Percentiles rank a stretch among this genome's conserved stretches.
Conservation (phyloP, 495 filamentous ascomycete genomes). For the Xylaria cubensis region DNA sequence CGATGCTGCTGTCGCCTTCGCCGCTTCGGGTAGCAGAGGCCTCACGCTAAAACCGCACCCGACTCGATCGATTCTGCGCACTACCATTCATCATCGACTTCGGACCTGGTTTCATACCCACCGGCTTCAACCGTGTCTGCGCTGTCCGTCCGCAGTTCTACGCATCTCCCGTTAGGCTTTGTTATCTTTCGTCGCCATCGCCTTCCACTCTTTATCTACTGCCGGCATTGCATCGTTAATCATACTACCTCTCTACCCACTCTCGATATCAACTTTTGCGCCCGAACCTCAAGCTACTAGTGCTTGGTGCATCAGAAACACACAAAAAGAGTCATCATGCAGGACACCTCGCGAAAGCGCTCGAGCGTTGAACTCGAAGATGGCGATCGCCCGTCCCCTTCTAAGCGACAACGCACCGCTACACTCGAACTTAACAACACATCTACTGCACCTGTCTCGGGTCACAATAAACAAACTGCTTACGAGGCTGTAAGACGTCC, state of each 20-base stretch:
- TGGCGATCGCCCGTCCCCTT: conserved; percentile 23
- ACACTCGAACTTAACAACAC: conserved; percentile 26
- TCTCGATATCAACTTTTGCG: background rate
- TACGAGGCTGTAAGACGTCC: conserved; percentile 28
- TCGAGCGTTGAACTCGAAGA: conserved; percentile 27
- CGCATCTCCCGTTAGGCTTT: background rate
- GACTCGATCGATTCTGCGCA: background rate
- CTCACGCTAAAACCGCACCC: background rate
- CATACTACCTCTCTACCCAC: background rate
- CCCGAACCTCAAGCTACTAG: no score
- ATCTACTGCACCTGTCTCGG: background rate
- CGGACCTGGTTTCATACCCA: background rate
- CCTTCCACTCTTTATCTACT: background rate
- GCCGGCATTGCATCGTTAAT: background rate
- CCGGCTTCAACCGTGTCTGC: background rate
- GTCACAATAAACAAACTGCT: background rate
- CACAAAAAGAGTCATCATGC: conserved; percentile 20
- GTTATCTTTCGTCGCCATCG: background rate
- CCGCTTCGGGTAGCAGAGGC: background rate
- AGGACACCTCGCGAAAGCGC: conserved; percentile 30
- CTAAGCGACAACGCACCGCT: conserved; percentile 43
- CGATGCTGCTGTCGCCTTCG: background rate
- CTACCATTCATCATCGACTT: background rate
- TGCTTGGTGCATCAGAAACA: background rate
- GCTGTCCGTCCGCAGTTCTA: background rate